These are phyloP conservation scores for Pelargonium citronellum DNA, from an alignment of 441 rosid species.

Conservation along the genomic window DNA sequence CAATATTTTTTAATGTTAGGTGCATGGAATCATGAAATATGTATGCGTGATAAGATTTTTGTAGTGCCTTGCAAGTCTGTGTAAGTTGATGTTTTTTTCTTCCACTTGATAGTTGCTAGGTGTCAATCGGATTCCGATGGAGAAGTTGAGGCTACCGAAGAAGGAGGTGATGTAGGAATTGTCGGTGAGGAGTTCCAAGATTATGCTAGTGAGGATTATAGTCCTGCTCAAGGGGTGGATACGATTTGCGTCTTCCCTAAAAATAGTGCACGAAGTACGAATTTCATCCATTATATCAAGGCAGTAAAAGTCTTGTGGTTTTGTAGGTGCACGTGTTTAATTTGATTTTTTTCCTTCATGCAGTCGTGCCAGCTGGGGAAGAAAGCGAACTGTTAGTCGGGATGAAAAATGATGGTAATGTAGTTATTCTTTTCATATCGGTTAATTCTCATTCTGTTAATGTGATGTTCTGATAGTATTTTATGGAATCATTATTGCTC, in stretches of 20 bases:
- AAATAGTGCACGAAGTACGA: slow-evolving; percentile 63
- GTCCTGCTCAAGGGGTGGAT: slow-evolving; percentile 67
- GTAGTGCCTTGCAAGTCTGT: background rate
- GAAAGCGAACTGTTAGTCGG: slow-evolving; percentile 81
- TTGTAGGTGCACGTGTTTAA: background rate
- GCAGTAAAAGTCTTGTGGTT: background rate
- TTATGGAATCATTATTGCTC: too few species aligned
- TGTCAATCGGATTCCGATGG: slow-evolving; percentile 62
- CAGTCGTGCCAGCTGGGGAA: slow-evolving; percentile 88
- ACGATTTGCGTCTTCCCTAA: slow-evolving; percentile 75
- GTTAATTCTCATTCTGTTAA: background rate
- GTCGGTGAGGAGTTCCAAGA: slow-evolving; percentile 74
- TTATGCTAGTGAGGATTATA: slow-evolving; percentile 45
- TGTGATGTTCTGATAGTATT: background rate
- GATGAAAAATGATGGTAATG: slow-evolving; percentile 75
- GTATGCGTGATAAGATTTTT: background rate
- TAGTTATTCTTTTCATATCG: slow-evolving; percentile 1
- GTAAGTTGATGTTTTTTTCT: slow-evolving; percentile 6
- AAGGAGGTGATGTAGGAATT: slow-evolving; percentile 56
- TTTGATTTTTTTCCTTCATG: slow-evolving; percentile 7
- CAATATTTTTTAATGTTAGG: background rate
- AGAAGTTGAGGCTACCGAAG: slow-evolving; percentile 48
- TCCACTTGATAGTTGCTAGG: slow-evolving; percentile 47
- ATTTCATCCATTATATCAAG: background rate
- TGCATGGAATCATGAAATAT: background rate